Base-by-base conservation (phyloP, 768 basidiomycete genomes). In the Tulasnella sp. region DNA sequence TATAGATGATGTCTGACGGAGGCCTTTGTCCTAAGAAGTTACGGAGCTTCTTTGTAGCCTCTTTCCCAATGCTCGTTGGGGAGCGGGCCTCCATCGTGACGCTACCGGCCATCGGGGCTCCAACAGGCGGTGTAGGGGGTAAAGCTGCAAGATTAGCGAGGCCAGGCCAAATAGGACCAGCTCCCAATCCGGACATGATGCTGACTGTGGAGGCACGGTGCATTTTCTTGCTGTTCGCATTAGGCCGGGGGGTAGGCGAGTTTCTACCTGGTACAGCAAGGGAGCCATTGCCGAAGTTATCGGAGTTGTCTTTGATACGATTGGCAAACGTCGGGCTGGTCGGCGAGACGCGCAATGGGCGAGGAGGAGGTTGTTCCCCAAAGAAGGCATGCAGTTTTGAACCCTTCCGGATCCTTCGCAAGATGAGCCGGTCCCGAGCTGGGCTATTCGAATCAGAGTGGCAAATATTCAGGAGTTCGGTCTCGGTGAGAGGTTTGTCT, bases 1-100 rank as follows among this genome's bases (percentile, higher is more conserved):
- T 97, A 34, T 96, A 93, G 85, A 99, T 99, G 78, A 99, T 89
- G 83, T 99, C 97, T 84, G 93, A 94, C 0, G 97, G 96, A 0
- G 97, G 97, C 52, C 97, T 92, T 81, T 98, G 97, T 19, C 97
- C 97, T 80, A 98, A 97, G 86, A 99, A 99, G 86, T 95, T 96
- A 83, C 93, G 93, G 68, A 96, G 82, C 81, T 94, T 96, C 52
- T 54, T 69, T 4, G n/a, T 45, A n/a, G 78, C 64, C 29, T 64
- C 49, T 17, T 70, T 49, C 15, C 42, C 72, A 12, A 34, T 74
- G 36, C 45, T 68, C 29, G 42, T 72, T 4, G 77, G 45, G 25
- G 75, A 42, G 77, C 29, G 88, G 88, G 3, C 90, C 88, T 11
- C 86, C 84, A 79, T 88, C 88, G 71, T 74, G 54, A 69, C 70